Evolutionary conservation across 208 protist species (phyloP).

Genomic region (Borovskyia barvae): DNA sequence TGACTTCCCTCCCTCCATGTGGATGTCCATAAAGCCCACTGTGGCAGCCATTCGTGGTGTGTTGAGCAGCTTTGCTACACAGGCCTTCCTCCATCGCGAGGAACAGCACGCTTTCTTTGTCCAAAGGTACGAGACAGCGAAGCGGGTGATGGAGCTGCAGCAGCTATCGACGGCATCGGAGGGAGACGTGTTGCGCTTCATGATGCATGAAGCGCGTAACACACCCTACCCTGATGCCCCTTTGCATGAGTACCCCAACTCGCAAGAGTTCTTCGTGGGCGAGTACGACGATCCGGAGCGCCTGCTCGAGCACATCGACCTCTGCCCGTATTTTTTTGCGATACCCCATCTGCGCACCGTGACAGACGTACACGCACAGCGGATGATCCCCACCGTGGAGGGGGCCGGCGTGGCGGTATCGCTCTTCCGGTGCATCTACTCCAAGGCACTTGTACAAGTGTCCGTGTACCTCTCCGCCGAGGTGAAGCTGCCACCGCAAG

Average conservation of each 20-base stretch:
- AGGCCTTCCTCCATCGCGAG: conserved; percentile 73
- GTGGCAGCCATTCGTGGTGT: conserved; percentile 78
- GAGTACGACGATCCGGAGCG: conserved; percentile 88
- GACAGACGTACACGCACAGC: conserved; percentile 65
- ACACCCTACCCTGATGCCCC: conserved; percentile 71
- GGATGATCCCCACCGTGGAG: conserved; percentile 72
- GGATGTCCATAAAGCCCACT: conserved; percentile 84
- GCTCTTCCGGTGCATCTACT: conserved; percentile 84
- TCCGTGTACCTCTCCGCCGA: conserved; percentile 87
- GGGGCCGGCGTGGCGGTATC: conserved; percentile 83
- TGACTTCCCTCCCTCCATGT: conserved; percentile 87
- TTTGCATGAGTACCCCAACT: conserved; percentile 74
- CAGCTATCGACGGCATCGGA: conserved; percentile 37
- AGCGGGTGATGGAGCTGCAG: conserved; percentile 69
- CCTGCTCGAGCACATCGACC: conserved; percentile 83
- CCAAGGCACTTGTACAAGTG: conserved; percentile 83
- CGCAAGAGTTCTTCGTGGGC: conserved; percentile 86
- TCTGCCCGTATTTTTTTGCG: conserved; percentile 82
- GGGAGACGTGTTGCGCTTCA: conserved; percentile 78
- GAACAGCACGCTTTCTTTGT: conserved; percentile 71
- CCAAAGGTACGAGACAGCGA: conserved; percentile 52
- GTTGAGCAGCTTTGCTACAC: conserved; percentile 77
- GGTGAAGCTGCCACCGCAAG: conserved; percentile 89
- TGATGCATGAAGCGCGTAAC: conserved; percentile 80
- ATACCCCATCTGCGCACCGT: conserved; percentile 82